Evolutionary conservation across 306 rosid genomes (phyloP), one percentile per base, ranked within the genome.

Genomic region (Hylodesmum podocarpum): DNA sequence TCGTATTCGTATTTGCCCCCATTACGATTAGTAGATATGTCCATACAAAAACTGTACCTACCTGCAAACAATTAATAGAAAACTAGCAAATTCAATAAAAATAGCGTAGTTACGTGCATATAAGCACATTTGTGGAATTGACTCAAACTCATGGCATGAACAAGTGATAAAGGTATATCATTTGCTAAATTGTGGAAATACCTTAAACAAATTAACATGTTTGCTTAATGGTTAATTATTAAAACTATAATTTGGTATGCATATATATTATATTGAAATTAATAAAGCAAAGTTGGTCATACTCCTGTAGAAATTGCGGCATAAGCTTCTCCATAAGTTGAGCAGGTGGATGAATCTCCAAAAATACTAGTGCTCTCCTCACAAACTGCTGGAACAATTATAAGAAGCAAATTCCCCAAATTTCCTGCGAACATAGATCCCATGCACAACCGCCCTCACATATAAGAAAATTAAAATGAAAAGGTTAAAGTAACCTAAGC

Each of bases 381-480:
- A 73, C 78, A 73, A 58, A 73, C 78, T 21, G 78, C 78, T 27
- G 78, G 78, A 19, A 73, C 78, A 73, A 73, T 73, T 3, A 73
- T 73, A 40, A 73, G 67, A 73, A 16, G 41, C 78, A 73, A 39
- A 39, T 73, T 73, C 21, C 78, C 78, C 78, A 73, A 41, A 73
- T 73, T 73, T 21, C 78, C 78, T 73, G 40, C 3, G 34, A 54
- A 47, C 41, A 69, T 47, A n/a, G 28, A 68, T 46, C 34, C 14
- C 47, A 37, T 7, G 29, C 28, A 34, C 70, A 36, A 36, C 49
- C 49, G 19, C 70, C 29, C 49, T 37, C 47, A 37, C 41, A 36
- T 36, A 10, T 64, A 36, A 64, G 49, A 36, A 36, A 9, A 64
- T 4, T 16, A 37, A 8, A 36, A 1, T 19, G 24, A 4, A 16